A percentile compares a stretch with the other conserved stretches of the same genome.
These are phyloP conservation scores for Syzygium grande DNA, from an alignment of 345 rosid genomes.

Conservation along the genomic window DNA sequence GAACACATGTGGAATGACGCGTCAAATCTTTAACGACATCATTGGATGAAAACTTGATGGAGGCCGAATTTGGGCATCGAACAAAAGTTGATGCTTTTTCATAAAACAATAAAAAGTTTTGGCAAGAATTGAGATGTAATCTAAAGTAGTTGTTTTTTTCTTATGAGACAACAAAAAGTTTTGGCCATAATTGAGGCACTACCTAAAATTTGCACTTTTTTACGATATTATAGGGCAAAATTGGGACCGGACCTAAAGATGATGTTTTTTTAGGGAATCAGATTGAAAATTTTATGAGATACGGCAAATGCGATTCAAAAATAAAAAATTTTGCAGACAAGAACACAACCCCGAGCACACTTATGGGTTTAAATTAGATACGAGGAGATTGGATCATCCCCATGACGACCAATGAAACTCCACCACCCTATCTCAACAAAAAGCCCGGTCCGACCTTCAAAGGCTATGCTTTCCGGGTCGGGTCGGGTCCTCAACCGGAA, in stretches of 20 bases:
- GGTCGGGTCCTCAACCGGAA: not conserved
- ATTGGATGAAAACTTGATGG: not conserved
- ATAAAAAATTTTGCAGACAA: not conserved
- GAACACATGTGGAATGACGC: not conserved
- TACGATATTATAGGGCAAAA: accelerated
- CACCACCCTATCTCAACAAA: not conserved
- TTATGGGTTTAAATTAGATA: not conserved
- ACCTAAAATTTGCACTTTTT: not conserved
- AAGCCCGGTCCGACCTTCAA: not conserved
- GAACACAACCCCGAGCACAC: not conserved
- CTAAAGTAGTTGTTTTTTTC: not conserved
- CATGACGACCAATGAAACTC: too few relatives aligned
- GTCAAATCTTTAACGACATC: not conserved
- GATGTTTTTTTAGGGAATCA: not conserved
- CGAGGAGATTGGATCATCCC: not conserved
- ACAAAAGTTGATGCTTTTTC: not conserved
- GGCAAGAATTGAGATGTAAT: accelerated
- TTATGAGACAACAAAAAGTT: not conserved
- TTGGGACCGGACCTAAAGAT: accelerated
- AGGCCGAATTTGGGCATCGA: not conserved
- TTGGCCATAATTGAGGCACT: accelerated
- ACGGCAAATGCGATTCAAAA: not conserved
- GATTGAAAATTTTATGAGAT: not conserved
- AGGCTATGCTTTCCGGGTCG: not conserved
- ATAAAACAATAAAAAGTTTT: not conserved